Conservation (phyloP, 495 filamentous ascomycete genomes). For the Tirmania nivea region DNA sequence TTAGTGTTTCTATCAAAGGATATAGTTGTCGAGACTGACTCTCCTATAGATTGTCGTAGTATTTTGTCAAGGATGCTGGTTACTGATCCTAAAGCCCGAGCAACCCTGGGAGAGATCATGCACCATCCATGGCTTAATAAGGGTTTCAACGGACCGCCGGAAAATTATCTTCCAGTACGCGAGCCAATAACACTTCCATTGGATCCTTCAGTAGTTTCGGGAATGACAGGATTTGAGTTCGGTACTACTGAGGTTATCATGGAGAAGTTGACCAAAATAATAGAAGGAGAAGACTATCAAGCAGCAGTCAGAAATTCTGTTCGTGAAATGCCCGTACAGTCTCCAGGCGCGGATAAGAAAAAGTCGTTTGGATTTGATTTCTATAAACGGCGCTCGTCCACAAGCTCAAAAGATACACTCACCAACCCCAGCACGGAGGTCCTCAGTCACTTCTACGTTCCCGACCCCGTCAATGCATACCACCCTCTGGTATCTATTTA, state of each 20-base stretch:
- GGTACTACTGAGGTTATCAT: conserved; percentile 65
- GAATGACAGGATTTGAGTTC: conserved; percentile 98
- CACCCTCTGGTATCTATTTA: conserved; percentile 87
- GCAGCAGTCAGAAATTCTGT: conserved; percentile 44
- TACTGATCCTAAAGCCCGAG: conserved; percentile 73
- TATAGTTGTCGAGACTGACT: neutral
- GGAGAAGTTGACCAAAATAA: conserved; percentile 54
- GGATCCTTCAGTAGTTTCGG: conserved; percentile 59
- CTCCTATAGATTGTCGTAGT: conserved; percentile 58
- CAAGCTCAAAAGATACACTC: conserved; percentile 68
- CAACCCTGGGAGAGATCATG: conserved; percentile 79
- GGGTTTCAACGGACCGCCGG: conserved; percentile 62
- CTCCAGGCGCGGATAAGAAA: conserved; percentile 55
- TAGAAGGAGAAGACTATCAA: conserved; percentile 85
- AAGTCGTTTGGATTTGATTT: conserved; percentile 84
- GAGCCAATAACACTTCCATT: conserved; percentile 72
- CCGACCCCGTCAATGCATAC: conserved; percentile 80
- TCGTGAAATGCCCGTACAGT: conserved; percentile 39
- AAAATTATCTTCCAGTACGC: conserved; percentile 68
- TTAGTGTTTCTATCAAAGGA: conserved; percentile 24
- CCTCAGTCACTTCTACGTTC: conserved; percentile 45
- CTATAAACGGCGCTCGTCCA: conserved; percentile 82
- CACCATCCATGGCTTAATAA: conserved; percentile 96
- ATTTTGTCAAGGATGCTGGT: conserved; percentile 93
- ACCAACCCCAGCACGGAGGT: conserved; percentile 69